Evolutionary conservation across 305 asterid species (phyloP).

Genomic region (Fraxinus ornus): DNA sequence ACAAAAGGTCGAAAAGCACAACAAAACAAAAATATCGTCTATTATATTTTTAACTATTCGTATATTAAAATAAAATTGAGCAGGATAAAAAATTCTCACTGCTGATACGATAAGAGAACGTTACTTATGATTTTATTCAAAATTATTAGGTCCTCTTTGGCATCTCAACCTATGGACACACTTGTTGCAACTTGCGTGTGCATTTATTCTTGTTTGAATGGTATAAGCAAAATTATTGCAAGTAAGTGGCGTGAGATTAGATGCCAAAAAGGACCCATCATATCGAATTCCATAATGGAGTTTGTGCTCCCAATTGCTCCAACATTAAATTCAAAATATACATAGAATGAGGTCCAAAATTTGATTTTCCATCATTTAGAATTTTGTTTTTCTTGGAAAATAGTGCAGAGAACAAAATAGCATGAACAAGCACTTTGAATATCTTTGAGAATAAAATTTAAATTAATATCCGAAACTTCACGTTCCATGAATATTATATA

Average conservation of each 20-base stretch:
- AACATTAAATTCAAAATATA: not conserved
- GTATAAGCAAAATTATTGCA: constrained; percentile 7
- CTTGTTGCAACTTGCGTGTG: constrained; percentile 31
- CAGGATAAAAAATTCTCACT: no score
- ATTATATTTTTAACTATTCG: no score
- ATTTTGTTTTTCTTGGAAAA: not conserved
- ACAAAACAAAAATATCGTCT: not conserved
- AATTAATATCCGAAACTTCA: not conserved
- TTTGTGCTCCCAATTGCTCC: not conserved
- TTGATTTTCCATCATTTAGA: not conserved
- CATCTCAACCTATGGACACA: not conserved
- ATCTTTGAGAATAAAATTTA: not conserved
- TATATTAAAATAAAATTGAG: no score
- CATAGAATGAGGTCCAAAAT: not conserved
- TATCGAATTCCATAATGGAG: not conserved
- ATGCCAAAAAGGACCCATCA: constrained; percentile 8
- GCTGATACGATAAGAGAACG: no score
- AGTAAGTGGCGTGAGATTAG: constrained; percentile 22
- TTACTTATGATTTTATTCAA: not conserved
- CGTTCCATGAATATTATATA: not conserved
- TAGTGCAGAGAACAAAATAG: not conserved
- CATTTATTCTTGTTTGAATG: constrained; percentile 27
- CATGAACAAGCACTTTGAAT: not conserved
- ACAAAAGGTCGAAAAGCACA: no score
- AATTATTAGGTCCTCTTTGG: not conserved